Percentiles rank a stretch among this genome's conserved stretches.
Evolutionary conservation across 139 green algal genomes (phyloP).

Genomic region (Chlamydomonas eustigma): DNA sequence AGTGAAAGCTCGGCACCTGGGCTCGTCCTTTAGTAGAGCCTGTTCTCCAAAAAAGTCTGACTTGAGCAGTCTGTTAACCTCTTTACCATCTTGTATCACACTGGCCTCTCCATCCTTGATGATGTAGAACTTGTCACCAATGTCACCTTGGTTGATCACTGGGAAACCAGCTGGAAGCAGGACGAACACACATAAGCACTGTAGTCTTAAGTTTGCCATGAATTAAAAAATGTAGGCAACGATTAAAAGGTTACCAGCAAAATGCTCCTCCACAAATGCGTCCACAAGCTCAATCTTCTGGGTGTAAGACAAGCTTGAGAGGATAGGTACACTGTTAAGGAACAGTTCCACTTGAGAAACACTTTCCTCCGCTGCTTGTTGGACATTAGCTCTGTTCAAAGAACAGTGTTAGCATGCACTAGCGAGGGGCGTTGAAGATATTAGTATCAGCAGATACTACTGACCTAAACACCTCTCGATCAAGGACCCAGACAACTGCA

Average conservation of each 20-base stretch:
- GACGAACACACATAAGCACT: no score
- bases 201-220: no score
- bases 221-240: no score
- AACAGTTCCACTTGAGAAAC: constrained; percentile 77
- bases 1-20: constrained; percentile 23
- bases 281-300: constrained; percentile 74
- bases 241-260: no score
- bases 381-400: constrained; percentile 52
- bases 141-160: constrained; percentile 65
- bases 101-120: constrained; percentile 73
- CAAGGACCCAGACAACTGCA: constrained; percentile 85
- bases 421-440: no score
- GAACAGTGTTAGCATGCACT: no score
- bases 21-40: constrained; percentile 74
- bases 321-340: constrained; percentile 81
- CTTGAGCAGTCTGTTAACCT: constrained; percentile 88
- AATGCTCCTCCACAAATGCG: constrained; percentile 61
- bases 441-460: no score
- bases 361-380: constrained; percentile 57
- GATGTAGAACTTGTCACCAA: constrained; percentile 89
- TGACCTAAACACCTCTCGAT: constrained; percentile 77
- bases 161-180: not conserved
- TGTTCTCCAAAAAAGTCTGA: constrained; percentile 91
- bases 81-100: constrained; percentile 43
- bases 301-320: constrained; percentile 54